These are phyloP conservation scores for Penicillium sp. DNA, from an alignment of 2,329 filamentous ascomycete genomes.

Conservation along the genomic window DNA sequence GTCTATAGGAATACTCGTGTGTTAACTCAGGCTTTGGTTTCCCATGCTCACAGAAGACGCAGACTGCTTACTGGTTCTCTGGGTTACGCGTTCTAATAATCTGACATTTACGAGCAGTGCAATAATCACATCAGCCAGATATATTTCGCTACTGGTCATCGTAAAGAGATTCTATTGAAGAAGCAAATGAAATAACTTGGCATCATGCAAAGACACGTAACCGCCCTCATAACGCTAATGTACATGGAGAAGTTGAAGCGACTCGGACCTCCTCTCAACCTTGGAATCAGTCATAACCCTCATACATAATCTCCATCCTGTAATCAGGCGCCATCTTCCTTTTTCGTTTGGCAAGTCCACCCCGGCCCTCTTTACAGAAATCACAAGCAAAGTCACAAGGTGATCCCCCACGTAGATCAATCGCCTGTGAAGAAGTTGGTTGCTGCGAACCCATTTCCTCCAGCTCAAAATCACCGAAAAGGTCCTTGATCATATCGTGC, in stretches of 20 bases:
- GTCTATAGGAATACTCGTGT: background rate
- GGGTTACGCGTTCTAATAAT: background rate
- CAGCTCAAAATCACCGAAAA: slow-evolving; percentile 70
- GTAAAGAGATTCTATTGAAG: too few species aligned
- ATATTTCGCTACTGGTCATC: background rate
- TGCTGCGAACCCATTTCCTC: slow-evolving; percentile 35
- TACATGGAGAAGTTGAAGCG: background rate
- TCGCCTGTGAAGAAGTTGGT: slow-evolving; percentile 25
- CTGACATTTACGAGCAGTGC: background rate
- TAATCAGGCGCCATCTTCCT: slow-evolving; percentile 32
- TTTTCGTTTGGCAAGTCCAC: slow-evolving; percentile 62
- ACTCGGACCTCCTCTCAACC: too few species aligned
- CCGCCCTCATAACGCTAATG: background rate
- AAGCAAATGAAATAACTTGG: background rate
- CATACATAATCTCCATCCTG: slow-evolving; percentile 2
- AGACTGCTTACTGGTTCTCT: background rate
- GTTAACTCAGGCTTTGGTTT: background rate
- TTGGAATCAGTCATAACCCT: slow-evolving; percentile 11
- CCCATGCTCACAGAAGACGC: background rate
- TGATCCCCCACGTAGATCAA: slow-evolving; percentile 36
- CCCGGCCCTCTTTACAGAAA: slow-evolving; percentile 70
- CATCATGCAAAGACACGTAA: background rate
- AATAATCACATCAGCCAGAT: background rate
- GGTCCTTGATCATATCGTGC: slow-evolving; percentile 73
- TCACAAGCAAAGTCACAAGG: slow-evolving; percentile 77